Conservation (phyloP, 2,329 filamentous ascomycete genomes). For the Lasiodiplodia citricola region DNA sequence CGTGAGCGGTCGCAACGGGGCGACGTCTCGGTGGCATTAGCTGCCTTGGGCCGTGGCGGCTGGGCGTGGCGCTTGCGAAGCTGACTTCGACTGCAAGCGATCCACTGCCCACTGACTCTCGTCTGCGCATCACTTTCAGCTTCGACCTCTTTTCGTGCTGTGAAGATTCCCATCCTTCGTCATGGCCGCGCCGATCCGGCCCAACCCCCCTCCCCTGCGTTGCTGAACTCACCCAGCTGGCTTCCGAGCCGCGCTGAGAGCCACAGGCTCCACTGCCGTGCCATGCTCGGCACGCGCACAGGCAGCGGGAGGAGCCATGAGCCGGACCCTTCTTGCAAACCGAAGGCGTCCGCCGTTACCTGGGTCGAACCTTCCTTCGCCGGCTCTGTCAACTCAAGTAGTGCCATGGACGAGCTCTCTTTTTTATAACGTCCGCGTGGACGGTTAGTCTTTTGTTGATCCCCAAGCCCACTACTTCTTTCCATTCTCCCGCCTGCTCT, state of each 20-base stretch:
- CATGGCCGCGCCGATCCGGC: constrained; percentile 19
- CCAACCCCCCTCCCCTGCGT: constrained; percentile 21
- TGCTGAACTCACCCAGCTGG: constrained; percentile 23
- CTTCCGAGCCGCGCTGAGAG: constrained; percentile 10
- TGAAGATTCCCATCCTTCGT: constrained; percentile 17
- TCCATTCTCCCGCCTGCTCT: background rate
- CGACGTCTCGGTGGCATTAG: constrained; percentile 15
- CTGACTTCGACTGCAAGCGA: constrained; percentile 21
- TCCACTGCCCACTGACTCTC: constrained; percentile 22
- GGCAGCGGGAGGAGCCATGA: constrained; percentile 25
- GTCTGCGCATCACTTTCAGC: constrained; percentile 24
- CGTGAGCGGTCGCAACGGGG: constrained; percentile 21
- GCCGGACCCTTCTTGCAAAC: constrained; percentile 23
- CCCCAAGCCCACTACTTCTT: background rate
- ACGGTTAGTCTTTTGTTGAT: constrained; percentile 21
- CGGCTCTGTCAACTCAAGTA: background rate
- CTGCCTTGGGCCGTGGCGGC: constrained; percentile 24
- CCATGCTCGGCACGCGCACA: constrained; percentile 22
- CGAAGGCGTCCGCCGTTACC: constrained; percentile 9
- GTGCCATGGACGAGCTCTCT: constrained; percentile 7
- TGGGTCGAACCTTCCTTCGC: background rate
- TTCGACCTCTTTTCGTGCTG: constrained; percentile 20
- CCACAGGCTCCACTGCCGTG: constrained; percentile 20
- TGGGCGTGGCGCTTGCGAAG: constrained; percentile 21
- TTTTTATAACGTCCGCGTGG: constrained; percentile 4